Percentiles rank a stretch among this genome's conserved stretches.
Evolutionary conservation across 345 rosid genomes (phyloP).

Genomic region (Eutrema yunnanense): DNA sequence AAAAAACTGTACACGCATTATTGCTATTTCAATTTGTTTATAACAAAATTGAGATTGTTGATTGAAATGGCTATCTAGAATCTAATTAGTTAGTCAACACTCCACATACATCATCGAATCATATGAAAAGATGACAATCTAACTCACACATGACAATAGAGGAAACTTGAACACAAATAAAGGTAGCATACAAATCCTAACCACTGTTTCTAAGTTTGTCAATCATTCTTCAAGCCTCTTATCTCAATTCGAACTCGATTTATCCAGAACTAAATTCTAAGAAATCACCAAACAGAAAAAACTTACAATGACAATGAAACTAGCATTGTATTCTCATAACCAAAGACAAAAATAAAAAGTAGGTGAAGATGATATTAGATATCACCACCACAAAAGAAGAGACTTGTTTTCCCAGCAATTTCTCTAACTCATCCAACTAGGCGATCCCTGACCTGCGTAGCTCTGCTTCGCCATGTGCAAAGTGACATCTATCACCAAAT

Average conservation of each 20-base stretch:
- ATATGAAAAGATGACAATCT: not conserved
- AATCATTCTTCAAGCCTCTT: conserved; percentile 1
- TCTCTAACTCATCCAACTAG: conserved; percentile 11
- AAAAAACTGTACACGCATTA: too few relatives aligned
- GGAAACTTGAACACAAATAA: not conserved
- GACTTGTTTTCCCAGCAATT: not conserved
- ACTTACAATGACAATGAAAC: conserved; percentile 19
- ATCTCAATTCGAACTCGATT: conserved; percentile 1
- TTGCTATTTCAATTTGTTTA: too few relatives aligned
- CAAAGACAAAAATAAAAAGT: not conserved
- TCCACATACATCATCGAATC: not conserved
- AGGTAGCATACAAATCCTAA: conserved; percentile 17
- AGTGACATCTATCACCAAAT: conserved; percentile 88
- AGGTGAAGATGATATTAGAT: conserved; percentile 13
- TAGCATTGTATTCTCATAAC: conserved; percentile 17
- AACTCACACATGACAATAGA: not conserved
- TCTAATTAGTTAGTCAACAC: not conserved
- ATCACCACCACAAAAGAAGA: conserved; percentile 7
- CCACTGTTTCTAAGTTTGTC: not conserved
- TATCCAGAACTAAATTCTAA: conserved; percentile 3
- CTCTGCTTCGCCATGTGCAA: conserved; percentile 90
- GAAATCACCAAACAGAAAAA: not conserved
- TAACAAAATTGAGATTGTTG: not conserved
- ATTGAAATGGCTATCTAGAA: not conserved
- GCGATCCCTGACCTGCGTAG: conserved; percentile 48